phyloP scores from a whole-genome alignment of 208 protist species.

The Leishmania lainsoni region DNA sequence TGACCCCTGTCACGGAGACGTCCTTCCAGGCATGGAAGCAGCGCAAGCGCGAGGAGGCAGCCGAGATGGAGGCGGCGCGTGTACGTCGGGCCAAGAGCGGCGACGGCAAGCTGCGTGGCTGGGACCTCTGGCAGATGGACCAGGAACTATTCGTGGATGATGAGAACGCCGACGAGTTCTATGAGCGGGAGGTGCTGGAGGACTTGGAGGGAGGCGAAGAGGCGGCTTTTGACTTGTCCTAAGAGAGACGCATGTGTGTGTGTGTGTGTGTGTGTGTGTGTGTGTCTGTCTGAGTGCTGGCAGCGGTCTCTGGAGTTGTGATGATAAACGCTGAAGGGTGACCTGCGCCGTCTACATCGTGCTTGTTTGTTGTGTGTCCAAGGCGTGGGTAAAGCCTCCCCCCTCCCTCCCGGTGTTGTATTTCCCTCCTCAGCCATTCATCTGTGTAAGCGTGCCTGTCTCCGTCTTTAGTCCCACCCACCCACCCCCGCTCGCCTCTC shows the following conservation, averaged over 20 bases:
- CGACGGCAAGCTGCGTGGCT: slow-evolving; percentile 75
- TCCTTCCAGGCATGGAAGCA: slow-evolving; percentile 81
- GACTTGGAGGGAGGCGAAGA: slow-evolving; percentile 32
- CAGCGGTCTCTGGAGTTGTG: neutral
- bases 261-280: slow-evolving; percentile 8
- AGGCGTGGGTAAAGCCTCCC: neutral
- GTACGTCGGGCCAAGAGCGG: slow-evolving; percentile 69
- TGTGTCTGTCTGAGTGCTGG: neutral
- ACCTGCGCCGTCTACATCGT: neutral
- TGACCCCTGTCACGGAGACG: slow-evolving; percentile 84
- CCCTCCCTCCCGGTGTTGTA: too few relatives aligned
- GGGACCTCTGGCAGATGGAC: slow-evolving; percentile 88
- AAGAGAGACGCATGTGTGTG: slow-evolving; percentile 16
- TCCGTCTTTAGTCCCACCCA: neutral
- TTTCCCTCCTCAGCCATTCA: neutral
- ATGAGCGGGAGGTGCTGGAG: slow-evolving; percentile 64
- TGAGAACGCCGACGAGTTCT: slow-evolving; percentile 79
- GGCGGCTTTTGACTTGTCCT: slow-evolving; percentile 71
- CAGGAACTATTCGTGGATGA: slow-evolving; percentile 86
- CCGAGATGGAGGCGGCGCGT: slow-evolving; percentile 63
- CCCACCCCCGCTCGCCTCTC: too few relatives aligned
- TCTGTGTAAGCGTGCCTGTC: neutral
- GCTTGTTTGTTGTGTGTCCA: neutral
- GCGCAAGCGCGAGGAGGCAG: slow-evolving; percentile 66
- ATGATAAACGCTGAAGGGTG: neutral